Percentiles rank a stretch among this genome's conserved stretches.
Evolutionary conservation across 2,329 filamentous ascomycete genomes (phyloP).

Genomic region (Paracorniculantispora psalliotae): DNA sequence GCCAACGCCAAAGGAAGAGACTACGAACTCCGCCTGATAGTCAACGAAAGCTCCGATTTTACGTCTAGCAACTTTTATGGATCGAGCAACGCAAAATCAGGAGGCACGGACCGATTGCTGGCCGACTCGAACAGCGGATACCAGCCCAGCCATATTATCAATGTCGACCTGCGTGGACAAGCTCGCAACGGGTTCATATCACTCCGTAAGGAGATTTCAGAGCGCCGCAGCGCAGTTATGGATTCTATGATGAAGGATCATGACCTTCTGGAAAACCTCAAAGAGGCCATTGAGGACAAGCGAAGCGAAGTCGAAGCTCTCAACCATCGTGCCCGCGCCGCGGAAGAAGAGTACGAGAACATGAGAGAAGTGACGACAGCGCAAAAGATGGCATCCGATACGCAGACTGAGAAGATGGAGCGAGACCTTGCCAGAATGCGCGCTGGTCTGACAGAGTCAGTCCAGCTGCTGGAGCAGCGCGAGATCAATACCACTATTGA

Average conservation of each 20-base stretch:
- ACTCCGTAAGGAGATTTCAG: constrained; percentile 87
- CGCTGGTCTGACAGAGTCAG: constrained; percentile 73
- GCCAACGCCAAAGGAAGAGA: constrained; percentile 79
- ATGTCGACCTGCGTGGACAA: constrained; percentile 77
- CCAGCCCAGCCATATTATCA: constrained; percentile 81
- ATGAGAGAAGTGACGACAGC: constrained; percentile 81
- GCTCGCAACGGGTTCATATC: constrained; percentile 73
- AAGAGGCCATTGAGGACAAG: constrained; percentile 96
- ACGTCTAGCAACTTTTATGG: constrained; percentile 54
- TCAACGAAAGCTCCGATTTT: constrained; percentile 75
- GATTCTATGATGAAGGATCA: constrained; percentile 93
- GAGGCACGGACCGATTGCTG: constrained; percentile 67
- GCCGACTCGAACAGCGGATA: constrained; percentile 81
- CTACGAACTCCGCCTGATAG: constrained; percentile 78
- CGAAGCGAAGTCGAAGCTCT: constrained; percentile 86
- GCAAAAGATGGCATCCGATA: constrained; percentile 82
- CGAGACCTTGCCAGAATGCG: constrained; percentile 96
- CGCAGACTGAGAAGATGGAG: constrained; percentile 98
- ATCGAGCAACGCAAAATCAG: constrained; percentile 30
- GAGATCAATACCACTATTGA: constrained; percentile 97
- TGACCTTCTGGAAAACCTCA: constrained; percentile 88
- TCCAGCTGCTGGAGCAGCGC: constrained; percentile 87
- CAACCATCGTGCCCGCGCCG: constrained; percentile 79
- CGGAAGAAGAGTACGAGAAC: constrained; percentile 90
- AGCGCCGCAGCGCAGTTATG: constrained; percentile 73